Percentiles rank a stretch among this genome's conserved stretches.
phyloP scores from a whole-genome alignment of 306 rosid genomes.

The Quercus dentata region DNA sequence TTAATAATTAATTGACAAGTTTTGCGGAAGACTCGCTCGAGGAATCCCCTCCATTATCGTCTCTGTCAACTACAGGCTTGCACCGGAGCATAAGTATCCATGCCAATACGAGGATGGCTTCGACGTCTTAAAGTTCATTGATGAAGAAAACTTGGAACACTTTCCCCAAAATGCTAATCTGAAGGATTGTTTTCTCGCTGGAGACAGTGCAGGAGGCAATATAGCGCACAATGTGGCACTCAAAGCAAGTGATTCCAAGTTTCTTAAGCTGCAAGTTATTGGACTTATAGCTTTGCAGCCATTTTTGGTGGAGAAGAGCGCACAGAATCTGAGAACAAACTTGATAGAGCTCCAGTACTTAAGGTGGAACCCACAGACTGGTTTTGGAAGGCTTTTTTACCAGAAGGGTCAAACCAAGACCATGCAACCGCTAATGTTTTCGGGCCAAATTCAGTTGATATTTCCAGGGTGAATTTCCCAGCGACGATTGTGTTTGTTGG shows the following conservation, averaged over 20 bases:
- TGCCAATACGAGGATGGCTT: slow-evolving; percentile 30
- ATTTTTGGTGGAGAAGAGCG: slow-evolving; percentile 34
- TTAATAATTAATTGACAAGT: background rate
- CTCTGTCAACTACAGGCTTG: slow-evolving; percentile 36
- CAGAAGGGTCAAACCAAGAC: slow-evolving; percentile 16
- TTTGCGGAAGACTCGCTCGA: background rate
- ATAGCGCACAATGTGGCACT: slow-evolving; percentile 32
- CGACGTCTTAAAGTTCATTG: slow-evolving; percentile 27
- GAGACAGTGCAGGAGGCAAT: slow-evolving; percentile 43
- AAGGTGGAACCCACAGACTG: background rate
- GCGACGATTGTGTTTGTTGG: slow-evolving; percentile 15
- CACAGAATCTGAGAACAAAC: slow-evolving; percentile 26
- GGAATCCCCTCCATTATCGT: slow-evolving; percentile 19
- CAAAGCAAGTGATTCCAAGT: slow-evolving; percentile 3
- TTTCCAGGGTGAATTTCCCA: slow-evolving; percentile 17
- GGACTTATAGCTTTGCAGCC: slow-evolving; percentile 33
- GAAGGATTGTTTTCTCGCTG: slow-evolving; percentile 18
- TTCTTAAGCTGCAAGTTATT: background rate
- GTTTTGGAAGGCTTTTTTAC: slow-evolving; percentile 34
- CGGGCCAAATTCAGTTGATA: slow-evolving; percentile 18
- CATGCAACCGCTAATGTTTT: slow-evolving; percentile 26
- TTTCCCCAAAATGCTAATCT: slow-evolving; percentile 11
- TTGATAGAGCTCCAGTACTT: background rate
- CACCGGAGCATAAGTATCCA: slow-evolving; percentile 30
- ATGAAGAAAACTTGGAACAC: background rate